Evolutionary conservation across 768 basidiomycete genomes (phyloP).

Genomic region (Chalciporus piperatus): DNA sequence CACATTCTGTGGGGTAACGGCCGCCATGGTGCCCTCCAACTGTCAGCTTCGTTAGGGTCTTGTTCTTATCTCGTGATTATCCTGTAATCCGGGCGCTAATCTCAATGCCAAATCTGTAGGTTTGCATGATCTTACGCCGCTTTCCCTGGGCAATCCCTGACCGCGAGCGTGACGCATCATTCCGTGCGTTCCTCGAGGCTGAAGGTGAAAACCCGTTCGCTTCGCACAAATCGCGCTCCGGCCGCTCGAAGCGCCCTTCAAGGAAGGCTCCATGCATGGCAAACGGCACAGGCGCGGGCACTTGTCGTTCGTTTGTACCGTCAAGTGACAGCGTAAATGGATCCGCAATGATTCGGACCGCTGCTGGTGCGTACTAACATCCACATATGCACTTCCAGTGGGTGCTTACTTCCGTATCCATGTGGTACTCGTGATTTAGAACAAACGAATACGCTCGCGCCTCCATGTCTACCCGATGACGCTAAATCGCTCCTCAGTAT

Average conservation of each 20-base stretch:
- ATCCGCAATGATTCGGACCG: background rate
- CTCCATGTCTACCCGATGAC: slow-evolving; percentile 20
- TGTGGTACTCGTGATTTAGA: slow-evolving; percentile 10
- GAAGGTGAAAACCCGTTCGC: slow-evolving; percentile 75
- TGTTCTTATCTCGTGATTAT: slow-evolving; percentile 3
- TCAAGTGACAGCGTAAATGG: slow-evolving; percentile 6
- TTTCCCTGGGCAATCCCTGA: slow-evolving; percentile 99
- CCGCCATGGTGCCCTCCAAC: too few species aligned
- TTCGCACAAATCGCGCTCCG: slow-evolving; percentile 21
- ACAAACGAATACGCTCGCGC: slow-evolving; percentile 10
- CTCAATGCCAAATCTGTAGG: slow-evolving; percentile 13
- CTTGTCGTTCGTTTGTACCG: slow-evolving; percentile 3
- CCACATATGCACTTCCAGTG: background rate
- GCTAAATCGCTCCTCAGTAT: slow-evolving; percentile 29
- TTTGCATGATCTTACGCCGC: slow-evolving; percentile 92
- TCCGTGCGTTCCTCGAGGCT: slow-evolving; percentile 86
- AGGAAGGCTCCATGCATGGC: slow-evolving; percentile 8
- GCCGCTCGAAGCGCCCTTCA: slow-evolving; percentile 7
- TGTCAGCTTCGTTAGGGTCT: too few species aligned
- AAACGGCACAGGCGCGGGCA: background rate
- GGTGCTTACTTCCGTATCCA: slow-evolving; percentile 10
- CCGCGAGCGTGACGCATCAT: slow-evolving; percentile 86
- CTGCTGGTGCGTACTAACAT: slow-evolving; percentile 23
- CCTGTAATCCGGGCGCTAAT: slow-evolving; percentile 13
- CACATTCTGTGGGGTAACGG: background rate